Evolutionary conservation across 225 moss, liverwort and hornwort species (phyloP).

Genomic region (Marchantia paleacea): DNA sequence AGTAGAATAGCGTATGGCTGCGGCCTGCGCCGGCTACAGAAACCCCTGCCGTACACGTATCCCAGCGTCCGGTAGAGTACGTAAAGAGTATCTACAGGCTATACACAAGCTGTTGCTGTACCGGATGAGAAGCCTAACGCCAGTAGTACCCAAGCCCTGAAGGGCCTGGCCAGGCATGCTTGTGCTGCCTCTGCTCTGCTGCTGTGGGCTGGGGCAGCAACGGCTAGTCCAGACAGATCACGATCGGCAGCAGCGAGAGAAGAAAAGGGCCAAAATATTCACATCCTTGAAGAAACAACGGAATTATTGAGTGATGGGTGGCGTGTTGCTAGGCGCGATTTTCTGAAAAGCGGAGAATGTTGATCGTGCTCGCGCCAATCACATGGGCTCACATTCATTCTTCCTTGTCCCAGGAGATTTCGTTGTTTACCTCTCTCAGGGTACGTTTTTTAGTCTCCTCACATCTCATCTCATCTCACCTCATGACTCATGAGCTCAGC

Average conservation of each 20-base stretch:
- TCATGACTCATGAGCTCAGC: too few species aligned
- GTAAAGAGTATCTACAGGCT: background rate
- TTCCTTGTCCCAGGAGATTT: background rate
- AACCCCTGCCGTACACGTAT: background rate
- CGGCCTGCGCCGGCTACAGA: background rate
- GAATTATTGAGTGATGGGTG: slow-evolving; percentile 10
- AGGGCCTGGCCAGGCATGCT: too few species aligned
- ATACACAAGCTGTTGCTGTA: background rate
- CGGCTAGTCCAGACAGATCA: slow-evolving; percentile 8
- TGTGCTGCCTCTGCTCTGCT: background rate
- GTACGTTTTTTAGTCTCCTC: too few species aligned
- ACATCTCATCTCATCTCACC: too few species aligned
- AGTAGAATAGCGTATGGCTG: background rate
- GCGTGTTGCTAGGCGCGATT: background rate
- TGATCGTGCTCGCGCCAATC: background rate
- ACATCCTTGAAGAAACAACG: background rate
- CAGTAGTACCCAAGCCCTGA: background rate
- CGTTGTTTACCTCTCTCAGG: too few species aligned
- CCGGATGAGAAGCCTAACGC: background rate
- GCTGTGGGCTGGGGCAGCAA: background rate
- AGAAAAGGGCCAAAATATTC: background rate
- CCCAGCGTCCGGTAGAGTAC: background rate
- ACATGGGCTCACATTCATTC: background rate
- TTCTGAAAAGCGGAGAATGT: slow-evolving; percentile 14
- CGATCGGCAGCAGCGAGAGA: background rate